phyloP scores from a whole-genome alignment of 2,329 filamentous ascomycete species.

The Penicillium paneum region DNA sequence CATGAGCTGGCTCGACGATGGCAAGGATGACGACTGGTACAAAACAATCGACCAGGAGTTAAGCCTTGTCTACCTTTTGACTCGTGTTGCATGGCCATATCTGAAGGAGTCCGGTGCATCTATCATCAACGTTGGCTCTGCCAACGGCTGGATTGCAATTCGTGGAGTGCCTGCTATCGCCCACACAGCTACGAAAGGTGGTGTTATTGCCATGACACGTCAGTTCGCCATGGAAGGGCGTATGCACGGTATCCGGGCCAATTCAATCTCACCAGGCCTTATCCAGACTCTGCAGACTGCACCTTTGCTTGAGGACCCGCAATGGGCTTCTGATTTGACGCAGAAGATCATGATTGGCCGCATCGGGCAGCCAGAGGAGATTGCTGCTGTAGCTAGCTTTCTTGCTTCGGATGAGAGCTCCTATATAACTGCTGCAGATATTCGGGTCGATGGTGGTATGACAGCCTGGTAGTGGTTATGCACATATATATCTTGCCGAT shows the following conservation, averaged over 20 bases:
- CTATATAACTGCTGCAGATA: constrained; percentile 4
- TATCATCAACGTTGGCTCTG: constrained; percentile 1
- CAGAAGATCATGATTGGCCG: background rate
- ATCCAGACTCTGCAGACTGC: background rate
- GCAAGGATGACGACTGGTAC: constrained; percentile 1
- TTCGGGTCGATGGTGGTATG: constrained; percentile 6
- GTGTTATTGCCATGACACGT: constrained; percentile 6
- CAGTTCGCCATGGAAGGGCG: constrained; percentile 6
- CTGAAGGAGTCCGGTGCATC: background rate
- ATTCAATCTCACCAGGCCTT: background rate
- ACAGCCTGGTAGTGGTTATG: background rate
- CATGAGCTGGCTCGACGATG: constrained; percentile 1
- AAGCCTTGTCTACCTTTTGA: background rate
- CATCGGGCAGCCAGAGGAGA: background rate
- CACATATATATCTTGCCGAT: background rate
- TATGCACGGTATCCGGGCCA: constrained; percentile 1
- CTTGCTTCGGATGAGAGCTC: constrained; percentile 4
- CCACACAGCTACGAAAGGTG: constrained; percentile 4
- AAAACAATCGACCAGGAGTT: constrained; percentile 3
- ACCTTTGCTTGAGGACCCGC: background rate
- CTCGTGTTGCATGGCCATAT: background rate
- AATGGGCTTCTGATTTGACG: background rate
- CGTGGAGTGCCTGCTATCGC: background rate
- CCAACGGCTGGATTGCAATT: background rate
- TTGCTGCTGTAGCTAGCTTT: constrained; percentile 2